These are phyloP conservation scores for Cytospora chrysosperma DNA, from an alignment of 2,329 filamentous ascomycete species.

Conservation along the genomic window DNA sequence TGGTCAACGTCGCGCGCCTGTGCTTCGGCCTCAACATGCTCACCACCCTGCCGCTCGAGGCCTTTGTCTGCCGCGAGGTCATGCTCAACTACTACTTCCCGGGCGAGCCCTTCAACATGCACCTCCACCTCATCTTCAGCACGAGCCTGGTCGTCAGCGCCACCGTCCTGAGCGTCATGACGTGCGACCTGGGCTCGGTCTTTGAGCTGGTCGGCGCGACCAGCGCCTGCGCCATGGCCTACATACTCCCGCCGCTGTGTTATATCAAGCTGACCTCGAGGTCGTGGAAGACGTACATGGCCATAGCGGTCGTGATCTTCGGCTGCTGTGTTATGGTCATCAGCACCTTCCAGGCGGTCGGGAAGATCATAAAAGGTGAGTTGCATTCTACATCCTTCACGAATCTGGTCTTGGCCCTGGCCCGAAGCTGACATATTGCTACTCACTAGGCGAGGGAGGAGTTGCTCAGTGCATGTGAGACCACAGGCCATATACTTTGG, in stretches of 20 bases:
- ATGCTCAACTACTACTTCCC: constrained; percentile 83
- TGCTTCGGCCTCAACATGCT: constrained; percentile 99
- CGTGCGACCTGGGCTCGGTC: constrained; percentile 89
- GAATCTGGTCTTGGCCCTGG: too few relatives aligned
- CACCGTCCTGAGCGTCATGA: constrained; percentile 75
- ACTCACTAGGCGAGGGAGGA: constrained; percentile 30
- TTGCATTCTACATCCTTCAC: not conserved
- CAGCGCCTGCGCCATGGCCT: constrained; percentile 88
- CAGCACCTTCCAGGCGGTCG: constrained; percentile 32
- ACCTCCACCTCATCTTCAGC: constrained; percentile 83
- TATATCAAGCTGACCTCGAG: constrained; percentile 88
- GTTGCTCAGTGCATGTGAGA: constrained; percentile 30
- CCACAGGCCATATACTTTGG: not conserved
- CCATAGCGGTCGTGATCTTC: constrained; percentile 31
- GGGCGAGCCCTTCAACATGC: constrained; percentile 73
- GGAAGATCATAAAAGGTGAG: constrained; percentile 33
- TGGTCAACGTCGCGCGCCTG: constrained; percentile 92
- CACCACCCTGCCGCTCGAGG: constrained; percentile 91
- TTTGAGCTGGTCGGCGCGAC: constrained; percentile 97
- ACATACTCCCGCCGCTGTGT: constrained; percentile 91
- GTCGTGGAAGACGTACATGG: constrained; percentile 35
- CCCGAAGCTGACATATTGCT: not conserved
- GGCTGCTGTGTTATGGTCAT: constrained; percentile 33
- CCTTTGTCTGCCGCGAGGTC: constrained; percentile 95
- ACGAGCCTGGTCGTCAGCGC: constrained; percentile 77